Evolutionary conservation across 768 basidiomycete genomes (phyloP).

Genomic region (Hydnomerulius pinastri): DNA sequence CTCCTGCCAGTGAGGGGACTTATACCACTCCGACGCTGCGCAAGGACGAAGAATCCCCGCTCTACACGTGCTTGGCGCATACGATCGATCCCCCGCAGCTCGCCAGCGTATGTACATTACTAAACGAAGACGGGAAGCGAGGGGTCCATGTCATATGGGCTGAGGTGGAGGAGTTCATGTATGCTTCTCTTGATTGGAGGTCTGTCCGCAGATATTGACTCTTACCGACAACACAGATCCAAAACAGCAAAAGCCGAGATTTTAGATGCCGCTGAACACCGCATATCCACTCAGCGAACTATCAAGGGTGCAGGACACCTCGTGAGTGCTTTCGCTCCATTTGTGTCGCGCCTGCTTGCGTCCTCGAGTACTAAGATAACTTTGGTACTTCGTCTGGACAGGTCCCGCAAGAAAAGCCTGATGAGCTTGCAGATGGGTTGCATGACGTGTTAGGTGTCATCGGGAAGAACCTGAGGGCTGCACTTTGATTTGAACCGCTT

Average conservation of each 20-base stretch:
- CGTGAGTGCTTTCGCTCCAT: constrained; percentile 10
- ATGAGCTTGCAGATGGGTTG: constrained; percentile 25
- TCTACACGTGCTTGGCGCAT: constrained; percentile 27
- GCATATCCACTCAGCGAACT: constrained; percentile 19
- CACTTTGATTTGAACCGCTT: no score
- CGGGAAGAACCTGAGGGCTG: constrained; percentile 9
- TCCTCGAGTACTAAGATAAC: no score
- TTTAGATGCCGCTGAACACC: constrained; percentile 26
- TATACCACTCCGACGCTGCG: constrained; percentile 24
- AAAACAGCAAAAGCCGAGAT: constrained; percentile 27
- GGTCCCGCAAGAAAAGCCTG: constrained; percentile 32
- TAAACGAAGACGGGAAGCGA: constrained; percentile 9
- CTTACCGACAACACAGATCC: no score
- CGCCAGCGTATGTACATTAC: constrained; percentile 14
- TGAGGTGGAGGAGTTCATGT: constrained; percentile 33
- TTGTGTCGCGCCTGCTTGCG: neutral
- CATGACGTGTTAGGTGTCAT: constrained; percentile 24
- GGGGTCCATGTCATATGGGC: constrained; percentile 33
- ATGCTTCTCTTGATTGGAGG: neutral
- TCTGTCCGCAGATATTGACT: no score
- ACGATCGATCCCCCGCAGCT: constrained; percentile 27
- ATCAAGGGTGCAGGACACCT: constrained; percentile 32
- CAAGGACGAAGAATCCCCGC: constrained; percentile 30
- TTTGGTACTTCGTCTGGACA: constrained; percentile 5
- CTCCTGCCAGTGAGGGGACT: neutral